Base-by-base conservation (phyloP, 805 yeast species). In the Vanderwaltozyma verrucispora region DNA sequence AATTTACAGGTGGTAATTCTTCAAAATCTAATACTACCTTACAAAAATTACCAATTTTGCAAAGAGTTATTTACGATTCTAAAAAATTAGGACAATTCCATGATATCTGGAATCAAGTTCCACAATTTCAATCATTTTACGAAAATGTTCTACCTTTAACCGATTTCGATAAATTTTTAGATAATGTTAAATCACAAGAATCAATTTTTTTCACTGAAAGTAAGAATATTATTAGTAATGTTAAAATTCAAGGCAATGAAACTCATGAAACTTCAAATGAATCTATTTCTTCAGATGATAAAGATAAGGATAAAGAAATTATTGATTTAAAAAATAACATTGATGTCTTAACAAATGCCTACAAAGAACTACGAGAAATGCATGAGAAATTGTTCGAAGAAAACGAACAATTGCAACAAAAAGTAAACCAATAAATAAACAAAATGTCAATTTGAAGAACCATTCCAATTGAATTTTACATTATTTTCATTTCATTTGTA, bases 311-410 rank as follows among this genome's bases (percentile, higher is more conserved):
- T 33, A 40, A 42, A 24, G 62, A 59, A 36, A 57, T 63, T 7
- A 45, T 49, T 2, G 68, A 60, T 16, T 49, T 75, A 36, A 67
- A 70, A 50, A 60, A 52, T 16, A 69, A 76, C 43, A 54, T 79
- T 16, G 59, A 59, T 12, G 67, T 66, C 43, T 59, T 77, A n/a
- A 70, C 77, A 0, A 59, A 64, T 14, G 84, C 82, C 2, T 80
- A 80, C 58, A 60, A 63, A 11, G 77, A 76, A 23, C 56, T 80
- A 43, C 69, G 77, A 54, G 59, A 62, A 20, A 70, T 74, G 61
- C 78, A 80, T 50, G 82, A 78, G 46, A 72, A 71, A 40, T 61
- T 79, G 45, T 68, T 66, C 43, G 56, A 61, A 16, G 75, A 75
- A 40, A 77, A 75, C 47, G 56, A 69, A 20, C 57, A 65, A 36